Percentiles rank a stretch among this genome's conserved stretches.
Conservation (phyloP, 805 yeast species). For the Candida coleopterorum region DNA sequence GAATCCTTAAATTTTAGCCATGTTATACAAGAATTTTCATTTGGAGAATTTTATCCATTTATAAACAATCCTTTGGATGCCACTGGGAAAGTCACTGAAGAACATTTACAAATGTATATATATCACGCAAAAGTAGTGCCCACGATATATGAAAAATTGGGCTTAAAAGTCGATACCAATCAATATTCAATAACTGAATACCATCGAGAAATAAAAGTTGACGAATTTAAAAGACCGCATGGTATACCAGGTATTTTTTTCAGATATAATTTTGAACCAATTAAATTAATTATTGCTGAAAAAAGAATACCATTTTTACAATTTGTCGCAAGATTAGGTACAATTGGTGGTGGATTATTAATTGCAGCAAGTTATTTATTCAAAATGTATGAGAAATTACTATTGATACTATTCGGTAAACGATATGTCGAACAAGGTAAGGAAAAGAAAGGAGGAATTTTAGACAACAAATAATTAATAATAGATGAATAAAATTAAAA, state of each 20-base stretch:
- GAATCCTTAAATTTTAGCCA: slow-evolving; percentile 75
- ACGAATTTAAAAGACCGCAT: slow-evolving; percentile 12
- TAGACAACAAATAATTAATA: slow-evolving; percentile 12
- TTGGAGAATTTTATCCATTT: slow-evolving; percentile 85
- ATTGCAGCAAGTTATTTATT: slow-evolving; percentile 66
- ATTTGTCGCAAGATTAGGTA: slow-evolving; percentile 72
- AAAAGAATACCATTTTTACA: slow-evolving; percentile 70
- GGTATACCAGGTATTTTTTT: slow-evolving; percentile 74
- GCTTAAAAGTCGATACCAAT: slow-evolving; percentile 70
- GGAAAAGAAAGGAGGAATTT: slow-evolving; percentile 39
- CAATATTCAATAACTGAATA: slow-evolving; percentile 74
- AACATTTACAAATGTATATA: slow-evolving; percentile 47
- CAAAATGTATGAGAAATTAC: slow-evolving; percentile 49
- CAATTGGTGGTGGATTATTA: slow-evolving; percentile 78
- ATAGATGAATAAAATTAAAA: too few relatives aligned
- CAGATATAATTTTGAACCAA: slow-evolving; percentile 85
- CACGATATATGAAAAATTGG: slow-evolving; percentile 66
- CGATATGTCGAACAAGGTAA: slow-evolving; percentile 46
- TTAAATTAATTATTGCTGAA: slow-evolving; percentile 65
- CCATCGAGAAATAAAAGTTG: slow-evolving; percentile 21
- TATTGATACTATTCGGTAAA: slow-evolving; percentile 54
- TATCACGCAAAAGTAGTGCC: slow-evolving; percentile 83
- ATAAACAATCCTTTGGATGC: slow-evolving; percentile 84
- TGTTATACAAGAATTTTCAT: slow-evolving; percentile 79
- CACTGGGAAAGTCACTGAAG: slow-evolving; percentile 54